Conservation (phyloP, 352 stramenopile species). For the Albugo laibachii region DNA sequence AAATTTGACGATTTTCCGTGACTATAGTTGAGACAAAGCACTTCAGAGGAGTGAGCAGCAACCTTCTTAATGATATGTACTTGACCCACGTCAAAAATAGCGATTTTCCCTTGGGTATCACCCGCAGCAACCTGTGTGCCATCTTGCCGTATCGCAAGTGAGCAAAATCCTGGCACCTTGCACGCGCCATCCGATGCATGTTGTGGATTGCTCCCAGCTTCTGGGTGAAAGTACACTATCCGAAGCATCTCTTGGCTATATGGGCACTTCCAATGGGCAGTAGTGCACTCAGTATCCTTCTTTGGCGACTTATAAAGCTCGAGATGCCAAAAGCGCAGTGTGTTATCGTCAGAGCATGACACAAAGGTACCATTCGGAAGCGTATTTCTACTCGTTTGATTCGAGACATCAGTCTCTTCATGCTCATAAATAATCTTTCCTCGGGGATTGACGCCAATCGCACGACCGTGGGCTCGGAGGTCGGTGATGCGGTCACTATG, state of each 20-base stretch:
- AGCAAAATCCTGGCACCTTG: background rate
- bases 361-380: conserved; percentile 56
- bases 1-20: conserved; percentile 1
- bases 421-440: conserved; percentile 31
- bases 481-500: conserved; percentile 55
- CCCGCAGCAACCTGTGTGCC: conserved; percentile 41
- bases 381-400: conserved; percentile 1
- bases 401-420: conserved; percentile 1
- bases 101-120: conserved; percentile 48
- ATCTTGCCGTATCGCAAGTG: conserved; percentile 28
- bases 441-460: conserved; percentile 27
- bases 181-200: conserved; percentile 3
- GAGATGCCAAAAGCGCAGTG: conserved; percentile 71
- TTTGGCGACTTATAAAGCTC: conserved; percentile 11
- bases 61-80: conserved; percentile 17
- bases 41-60: conserved; percentile 39
- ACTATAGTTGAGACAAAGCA: conserved; percentile 46
- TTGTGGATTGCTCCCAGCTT: conserved; percentile 14
- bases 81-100: conserved; percentile 22
- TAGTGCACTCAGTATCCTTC: too few relatives aligned
- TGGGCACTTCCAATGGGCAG: conserved; percentile 30
- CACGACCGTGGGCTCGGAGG: conserved; percentile 25
- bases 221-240: conserved; percentile 36
- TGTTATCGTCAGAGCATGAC: conserved; percentile 76
- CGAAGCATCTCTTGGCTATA: conserved; percentile 55